phyloP scores from a whole-genome alignment of 1,284 basidiomycete species.

The Retiboletus flavoniger region DNA sequence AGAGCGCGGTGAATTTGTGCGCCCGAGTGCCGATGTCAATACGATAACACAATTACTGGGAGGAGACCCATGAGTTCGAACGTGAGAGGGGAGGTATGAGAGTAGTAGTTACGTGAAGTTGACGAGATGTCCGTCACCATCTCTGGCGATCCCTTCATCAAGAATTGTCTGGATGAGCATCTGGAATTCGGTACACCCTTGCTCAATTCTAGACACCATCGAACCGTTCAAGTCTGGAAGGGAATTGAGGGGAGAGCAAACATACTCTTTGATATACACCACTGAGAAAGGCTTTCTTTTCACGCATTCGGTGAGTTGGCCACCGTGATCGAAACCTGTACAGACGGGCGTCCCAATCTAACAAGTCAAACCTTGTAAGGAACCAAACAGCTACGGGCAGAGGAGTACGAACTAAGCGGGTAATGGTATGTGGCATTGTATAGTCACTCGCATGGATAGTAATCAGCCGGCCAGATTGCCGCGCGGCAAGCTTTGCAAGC shows the following conservation, averaged over 20 bases:
- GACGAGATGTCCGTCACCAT: neutral
- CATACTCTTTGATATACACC: neutral
- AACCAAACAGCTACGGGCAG: too few species aligned
- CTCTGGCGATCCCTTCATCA: neutral
- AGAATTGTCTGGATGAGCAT: neutral
- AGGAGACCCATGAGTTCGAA: neutral
- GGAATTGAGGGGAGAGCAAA: too few species aligned
- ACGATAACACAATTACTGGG: neutral
- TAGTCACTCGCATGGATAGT: neutral
- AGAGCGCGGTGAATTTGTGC: neutral
- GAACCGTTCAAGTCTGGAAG: too few species aligned
- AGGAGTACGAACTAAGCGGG: neutral
- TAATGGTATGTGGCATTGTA: neutral
- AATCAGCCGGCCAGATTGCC: neutral
- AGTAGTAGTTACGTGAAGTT: neutral
- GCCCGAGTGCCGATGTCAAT: neutral
- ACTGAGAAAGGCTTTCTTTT: neutral
- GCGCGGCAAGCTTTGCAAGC: neutral
- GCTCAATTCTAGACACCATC: too few species aligned
- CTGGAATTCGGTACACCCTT: neutral
- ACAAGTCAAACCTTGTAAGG: too few species aligned
- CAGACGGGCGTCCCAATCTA: neutral
- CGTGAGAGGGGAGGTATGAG: neutral
- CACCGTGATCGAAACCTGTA: neutral
- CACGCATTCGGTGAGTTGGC: neutral